These are phyloP conservation scores for Acrodontium crateriforme DNA, from an alignment of 2,329 filamentous ascomycete genomes.

Conservation along the genomic window DNA sequence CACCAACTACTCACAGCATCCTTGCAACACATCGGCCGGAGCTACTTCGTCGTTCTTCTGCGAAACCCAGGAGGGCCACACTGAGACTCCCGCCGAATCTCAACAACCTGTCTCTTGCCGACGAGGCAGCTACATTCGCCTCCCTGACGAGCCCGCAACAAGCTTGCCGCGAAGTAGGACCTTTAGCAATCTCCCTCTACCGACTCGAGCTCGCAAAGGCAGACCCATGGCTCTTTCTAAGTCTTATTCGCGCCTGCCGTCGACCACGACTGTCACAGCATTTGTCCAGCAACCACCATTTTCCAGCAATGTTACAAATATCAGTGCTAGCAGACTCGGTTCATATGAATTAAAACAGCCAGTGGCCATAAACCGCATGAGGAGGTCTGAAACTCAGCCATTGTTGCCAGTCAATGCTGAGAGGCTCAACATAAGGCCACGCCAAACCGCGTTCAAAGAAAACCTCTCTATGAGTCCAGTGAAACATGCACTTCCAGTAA, in stretches of 20 bases:
- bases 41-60: no score
- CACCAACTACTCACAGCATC: background rate
- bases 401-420: slow-evolving; percentile 11
- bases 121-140: slow-evolving; percentile 20
- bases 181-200: slow-evolving; percentile 23
- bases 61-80: no score
- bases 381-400: slow-evolving; percentile 22
- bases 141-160: slow-evolving; percentile 19
- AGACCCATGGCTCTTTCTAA: slow-evolving; percentile 12
- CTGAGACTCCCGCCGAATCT: no score
- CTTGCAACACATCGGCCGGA: no score
- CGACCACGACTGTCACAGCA: slow-evolving; percentile 5
- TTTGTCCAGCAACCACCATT: slow-evolving; percentile 13
- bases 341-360: slow-evolving; percentile 5
- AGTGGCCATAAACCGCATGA: slow-evolving; percentile 9
- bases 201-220: slow-evolving; percentile 12
- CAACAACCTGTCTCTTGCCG: slow-evolving; percentile 9
- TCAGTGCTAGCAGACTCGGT: slow-evolving; percentile 12
- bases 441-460: slow-evolving; percentile 20
- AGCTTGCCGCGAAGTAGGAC: slow-evolving; percentile 23
- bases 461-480: slow-evolving; percentile 18
- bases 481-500: no score
- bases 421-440: slow-evolving; percentile 6
- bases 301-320: slow-evolving; percentile 11
- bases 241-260: slow-evolving; percentile 16